Base-by-base conservation (phyloP, 352 stramenopile species). In the Elongisporangium senticosum region DNA sequence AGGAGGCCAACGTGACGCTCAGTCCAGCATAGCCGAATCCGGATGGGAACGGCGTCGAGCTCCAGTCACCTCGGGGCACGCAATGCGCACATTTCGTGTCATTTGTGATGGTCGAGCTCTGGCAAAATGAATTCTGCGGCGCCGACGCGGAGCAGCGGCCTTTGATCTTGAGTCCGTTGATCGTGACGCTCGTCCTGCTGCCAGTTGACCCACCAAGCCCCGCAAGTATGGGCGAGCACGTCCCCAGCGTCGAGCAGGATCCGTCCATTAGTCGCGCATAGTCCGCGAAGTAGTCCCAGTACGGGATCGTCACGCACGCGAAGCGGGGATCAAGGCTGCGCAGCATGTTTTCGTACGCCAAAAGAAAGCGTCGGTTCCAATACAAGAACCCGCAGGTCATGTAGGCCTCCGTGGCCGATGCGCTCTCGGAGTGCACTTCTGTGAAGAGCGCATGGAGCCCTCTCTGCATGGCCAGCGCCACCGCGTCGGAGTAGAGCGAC, bases 261-360 rank as follows among this genome's bases (percentile, higher is more conserved):
- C 55, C 43, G 21, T 59, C 56, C 1, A 79, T 21, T 7, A 68
- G 64, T 19, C 63, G 61, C 5, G 70, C 59, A 53, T 77, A 80
- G 58, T 86, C 74, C 2, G 73, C 73, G 23, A 81, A 80, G 56
- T 69, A 79, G 61, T 86, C 76, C 74, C 75, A 86, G 61, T 84
- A 86, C 48, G 76, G 76, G 19, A 86, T 71, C 11, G 74, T 79
- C 22, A 86, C 23, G 53, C 67, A 81, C 14, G 64, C 63, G 39
- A 63, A 83, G 22, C 59, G 58, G 0, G 62, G 51, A 3, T 50
- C 67, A 8, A 84, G 67, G 39, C 68, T 75, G 20, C 75, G 71
- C 1, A 86, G 59, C 75, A 86, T 86, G 26, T 79, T 75, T 55
- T 86, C 75, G 55, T 79, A 83, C 2, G 64, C 75, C 8, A 83